Evolutionary conservation across 257 asterid species (phyloP), one percentile per base, ranked within the genome.

Genomic region (Leptodermis oblonga): DNA sequence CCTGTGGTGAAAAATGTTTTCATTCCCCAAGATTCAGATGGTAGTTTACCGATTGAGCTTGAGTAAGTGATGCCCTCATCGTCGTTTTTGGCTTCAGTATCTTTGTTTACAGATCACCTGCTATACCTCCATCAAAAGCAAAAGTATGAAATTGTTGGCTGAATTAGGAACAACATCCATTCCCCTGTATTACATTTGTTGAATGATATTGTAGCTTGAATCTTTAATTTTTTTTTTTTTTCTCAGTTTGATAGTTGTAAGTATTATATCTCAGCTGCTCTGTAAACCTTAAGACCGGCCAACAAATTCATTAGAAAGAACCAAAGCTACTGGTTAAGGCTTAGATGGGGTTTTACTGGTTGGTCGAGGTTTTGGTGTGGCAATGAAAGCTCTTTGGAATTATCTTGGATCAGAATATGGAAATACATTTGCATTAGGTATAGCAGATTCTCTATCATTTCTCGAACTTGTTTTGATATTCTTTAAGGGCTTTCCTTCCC

Each of bases 381-480:
- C 99, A 70, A 94, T 91, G 92, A 97, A 91, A 82, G 95, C 93
- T 74, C 90, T 94, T 63, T 84, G 91, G 63, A 89, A 76, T 80
- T 94, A 89, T 74, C 87, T 94, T 71, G 99, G 96, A 60, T 94
- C 99, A 12, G 99, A 91, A 81, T 94, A 94, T 78, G 97, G 96
- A 71, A 91, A 89, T 81, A 94, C 97, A 18, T 94, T 80, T 79
- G 99, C 99, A 12, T 82, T 94, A 70, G 99, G 99, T 89, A 84
- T 56, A 48, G 28, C 46, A 56, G 74, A 65, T 65, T 26, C 37
- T 25, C 33, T 0, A 39, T 28, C 20, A n/a, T 53, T 51, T 41
- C 49, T 42, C 41, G 30, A 1, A n/a, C 39, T 28, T 54, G 37
- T n/a, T 10, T 4, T 22, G 34, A 23, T 36, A 26, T 28, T 65